These are phyloP conservation scores for Lepidopterella palustris DNA, from an alignment of 495 filamentous ascomycete genomes.

Conservation along the genomic window DNA sequence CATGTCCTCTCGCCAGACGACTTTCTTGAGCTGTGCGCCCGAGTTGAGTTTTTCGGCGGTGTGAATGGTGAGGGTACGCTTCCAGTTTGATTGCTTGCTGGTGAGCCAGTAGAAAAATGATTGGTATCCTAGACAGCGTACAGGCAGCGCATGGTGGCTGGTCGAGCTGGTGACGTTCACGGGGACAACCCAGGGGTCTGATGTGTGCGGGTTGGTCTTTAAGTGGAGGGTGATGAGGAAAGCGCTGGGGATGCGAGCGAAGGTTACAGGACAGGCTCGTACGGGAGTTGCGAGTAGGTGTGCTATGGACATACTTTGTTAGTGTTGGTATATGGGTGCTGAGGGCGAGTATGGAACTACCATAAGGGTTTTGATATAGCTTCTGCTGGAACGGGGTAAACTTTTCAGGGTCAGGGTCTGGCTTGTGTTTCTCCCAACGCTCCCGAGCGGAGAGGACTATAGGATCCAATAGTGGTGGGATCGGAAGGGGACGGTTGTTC, in stretches of 20 bases:
- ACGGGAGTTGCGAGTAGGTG: constrained; percentile 59
- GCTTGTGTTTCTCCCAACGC: constrained; percentile 26
- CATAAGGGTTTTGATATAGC: constrained; percentile 54
- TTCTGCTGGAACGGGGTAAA: constrained; percentile 45
- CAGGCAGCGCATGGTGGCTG: constrained; percentile 8
- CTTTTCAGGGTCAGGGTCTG: constrained; percentile 16
- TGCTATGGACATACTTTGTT: constrained; percentile 38
- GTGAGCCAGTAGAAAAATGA: constrained; percentile 2
- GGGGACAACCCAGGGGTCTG: constrained; percentile 55
- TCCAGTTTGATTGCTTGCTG: constrained; percentile 17
- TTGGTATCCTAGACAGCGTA: constrained; percentile 3
- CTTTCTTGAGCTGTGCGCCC: constrained; percentile 27
- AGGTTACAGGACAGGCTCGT: constrained; percentile 56
- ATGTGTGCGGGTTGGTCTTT: constrained; percentile 50
- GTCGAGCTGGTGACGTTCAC: constrained; percentile 10
- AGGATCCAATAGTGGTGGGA: constrained; percentile 40
- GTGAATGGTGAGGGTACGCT: constrained; percentile 30
- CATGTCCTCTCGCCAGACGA: constrained; percentile 66
- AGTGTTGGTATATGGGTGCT: constrained; percentile 22
- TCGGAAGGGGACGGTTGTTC: constrained; percentile 38
- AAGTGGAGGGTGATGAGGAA: constrained; percentile 60
- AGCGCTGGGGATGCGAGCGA: constrained; percentile 49
- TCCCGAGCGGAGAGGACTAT: constrained; percentile 8
- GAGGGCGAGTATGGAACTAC: constrained; percentile 37
- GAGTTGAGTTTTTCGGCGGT: constrained; percentile 39